phyloP scores from a whole-genome alignment of 2,329 filamentous ascomycete species.

The Colletotrichum falcatum region DNA sequence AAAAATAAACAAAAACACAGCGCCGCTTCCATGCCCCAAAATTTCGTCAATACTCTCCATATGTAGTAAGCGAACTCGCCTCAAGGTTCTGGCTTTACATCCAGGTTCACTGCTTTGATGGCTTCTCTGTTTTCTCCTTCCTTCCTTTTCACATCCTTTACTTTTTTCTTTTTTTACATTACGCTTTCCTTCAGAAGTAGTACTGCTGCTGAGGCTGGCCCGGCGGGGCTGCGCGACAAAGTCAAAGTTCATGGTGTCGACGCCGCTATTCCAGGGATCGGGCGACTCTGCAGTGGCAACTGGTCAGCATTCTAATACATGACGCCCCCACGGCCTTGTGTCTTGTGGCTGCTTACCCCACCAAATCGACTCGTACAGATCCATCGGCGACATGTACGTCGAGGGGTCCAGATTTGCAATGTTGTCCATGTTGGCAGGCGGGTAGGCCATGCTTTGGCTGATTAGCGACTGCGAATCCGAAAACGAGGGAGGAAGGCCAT shows the following conservation, averaged over 20 bases:
- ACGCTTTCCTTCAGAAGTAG: slow-evolving; percentile 58
- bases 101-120: not conserved
- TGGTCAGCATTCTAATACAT: slow-evolving; percentile 24
- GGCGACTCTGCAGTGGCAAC: slow-evolving; percentile 62
- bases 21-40: slow-evolving; percentile 16
- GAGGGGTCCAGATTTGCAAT: slow-evolving; percentile 65
- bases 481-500: not conserved
- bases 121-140: too few species aligned
- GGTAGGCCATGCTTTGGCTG: slow-evolving; percentile 51
- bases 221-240: slow-evolving; percentile 70
- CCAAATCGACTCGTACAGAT: slow-evolving; percentile 76
- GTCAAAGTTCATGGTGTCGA: slow-evolving; percentile 71
- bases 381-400: slow-evolving; percentile 74
- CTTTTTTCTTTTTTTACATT: not conserved
- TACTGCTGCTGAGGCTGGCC: slow-evolving; percentile 68
- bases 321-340: slow-evolving; percentile 40
- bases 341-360: slow-evolving; percentile 64
- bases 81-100: not conserved
- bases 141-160: not conserved
- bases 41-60: not conserved
- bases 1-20: not conserved
- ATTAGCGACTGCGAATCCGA: not conserved
- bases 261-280: slow-evolving; percentile 67
- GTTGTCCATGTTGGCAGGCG: slow-evolving; percentile 56
- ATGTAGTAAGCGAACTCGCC: not conserved